Conservation (phyloP, 2,329 filamentous ascomycete species). For the Verruconis gallopava region DNA sequence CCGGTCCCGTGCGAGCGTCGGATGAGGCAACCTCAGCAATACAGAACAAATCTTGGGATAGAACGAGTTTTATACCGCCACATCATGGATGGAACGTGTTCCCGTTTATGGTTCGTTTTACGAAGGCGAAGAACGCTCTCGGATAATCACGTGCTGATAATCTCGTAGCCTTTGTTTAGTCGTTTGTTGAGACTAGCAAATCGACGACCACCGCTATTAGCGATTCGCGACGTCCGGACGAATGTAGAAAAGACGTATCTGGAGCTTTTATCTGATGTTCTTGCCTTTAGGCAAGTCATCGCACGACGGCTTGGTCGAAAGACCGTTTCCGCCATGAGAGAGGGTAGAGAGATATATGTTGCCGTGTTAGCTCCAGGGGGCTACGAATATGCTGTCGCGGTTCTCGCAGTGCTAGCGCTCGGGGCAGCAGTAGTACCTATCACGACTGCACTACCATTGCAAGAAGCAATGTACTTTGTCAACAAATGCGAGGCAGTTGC, state of each 20-base stretch:
- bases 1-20: neutral
- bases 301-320: slow-evolving; percentile 18
- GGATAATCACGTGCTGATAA: neutral
- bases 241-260: slow-evolving; percentile 26
- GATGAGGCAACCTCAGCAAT: neutral
- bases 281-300: slow-evolving; percentile 29
- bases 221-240: slow-evolving; percentile 28
- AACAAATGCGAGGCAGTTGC: slow-evolving; percentile 27
- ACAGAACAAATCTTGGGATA: slow-evolving; percentile 3
- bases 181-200: slow-evolving; percentile 28
- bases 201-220: slow-evolving; percentile 22
- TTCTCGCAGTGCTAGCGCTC: slow-evolving; percentile 33
- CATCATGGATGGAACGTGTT: slow-evolving; percentile 8
- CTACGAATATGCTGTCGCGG: slow-evolving; percentile 36
- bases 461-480: slow-evolving; percentile 34
- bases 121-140: neutral
- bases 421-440: slow-evolving; percentile 36
- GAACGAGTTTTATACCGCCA: slow-evolving; percentile 4
- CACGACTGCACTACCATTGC: slow-evolving; percentile 27
- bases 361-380: slow-evolving; percentile 33
- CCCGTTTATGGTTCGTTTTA: slow-evolving; percentile 4
- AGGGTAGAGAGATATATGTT: slow-evolving; percentile 29
- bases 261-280: slow-evolving; percentile 32
- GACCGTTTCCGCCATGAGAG: slow-evolving; percentile 19
- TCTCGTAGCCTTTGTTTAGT: slow-evolving; percentile 24